phyloP scores from a whole-genome alignment of 129 eudicot species.

The Logfia minima region DNA sequence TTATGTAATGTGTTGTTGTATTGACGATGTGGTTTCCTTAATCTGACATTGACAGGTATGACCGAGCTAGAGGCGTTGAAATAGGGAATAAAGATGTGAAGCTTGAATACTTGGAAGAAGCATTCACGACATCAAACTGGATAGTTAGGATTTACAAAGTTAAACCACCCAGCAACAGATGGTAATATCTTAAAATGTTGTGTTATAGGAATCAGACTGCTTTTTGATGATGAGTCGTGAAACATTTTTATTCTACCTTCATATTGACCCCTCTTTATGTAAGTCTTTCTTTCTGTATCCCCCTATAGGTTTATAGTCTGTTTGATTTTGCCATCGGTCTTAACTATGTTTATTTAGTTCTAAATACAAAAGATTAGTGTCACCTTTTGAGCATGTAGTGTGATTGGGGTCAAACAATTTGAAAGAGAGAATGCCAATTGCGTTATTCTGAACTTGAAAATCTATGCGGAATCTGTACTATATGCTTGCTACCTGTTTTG shows the following conservation, averaged over 20 bases:
- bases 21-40: not conserved
- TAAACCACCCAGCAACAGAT: conserved; percentile 85
- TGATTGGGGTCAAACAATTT: conserved; percentile 14
- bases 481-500: conserved; percentile 16
- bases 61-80: conserved; percentile 94
- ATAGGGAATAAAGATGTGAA: conserved; percentile 94
- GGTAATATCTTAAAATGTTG: conserved; percentile 43
- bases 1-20: not conserved
- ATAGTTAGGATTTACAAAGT: conserved; percentile 94
- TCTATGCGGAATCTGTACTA: not conserved
- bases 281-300: not conserved
- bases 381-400: not conserved
- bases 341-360: conserved; percentile 20
- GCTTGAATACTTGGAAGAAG: conserved; percentile 88
- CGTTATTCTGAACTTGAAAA: not conserved
- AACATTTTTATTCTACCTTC: conserved; percentile 25
- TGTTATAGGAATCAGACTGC: conserved; percentile 15
- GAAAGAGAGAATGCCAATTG: conserved; percentile 3
- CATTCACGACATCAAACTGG: conserved; percentile 96
- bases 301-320: conserved; percentile 13
- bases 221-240: conserved; percentile 21
- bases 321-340: conserved; percentile 9
- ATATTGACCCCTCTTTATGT: not conserved
- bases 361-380: conserved; percentile 12
- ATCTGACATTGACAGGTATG: conserved; percentile 53